Evolutionary conservation across 768 basidiomycete genomes (phyloP), one percentile per base, ranked within the genome.

Genomic region (Agrocybe pediades): DNA sequence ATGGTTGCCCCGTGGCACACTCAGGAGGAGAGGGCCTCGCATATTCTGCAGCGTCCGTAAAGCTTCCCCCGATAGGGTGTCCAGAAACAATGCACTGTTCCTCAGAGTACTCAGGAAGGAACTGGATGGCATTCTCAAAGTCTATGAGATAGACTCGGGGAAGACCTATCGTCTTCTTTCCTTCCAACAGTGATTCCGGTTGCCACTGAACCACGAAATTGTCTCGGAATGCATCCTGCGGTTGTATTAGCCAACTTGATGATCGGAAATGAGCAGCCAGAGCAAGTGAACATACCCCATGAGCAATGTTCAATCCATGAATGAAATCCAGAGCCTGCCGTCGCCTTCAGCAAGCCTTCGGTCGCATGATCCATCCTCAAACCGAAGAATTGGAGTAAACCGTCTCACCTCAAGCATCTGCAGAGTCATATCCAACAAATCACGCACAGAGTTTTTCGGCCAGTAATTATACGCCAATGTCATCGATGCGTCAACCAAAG

Each of bases 151-250:
- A 70, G 1, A 71, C 70, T 2, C 68, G 64, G 9, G 70, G 68
- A 23, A 62, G 59, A 16, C 53, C 52, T 17, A 29, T 41, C 1
- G 62, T 54, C 15, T 61, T 53, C 6, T 16, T 49, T 30, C 44
- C 53, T 7, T 29, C 43, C 4, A 8, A 21, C 39, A 71, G 26
- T 2, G 68, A 69, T 43, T 71, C 66, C 1, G 70, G 70, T 4
- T 68, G 62, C 62, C 64, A 69, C 46, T 72, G 62, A 3, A 70
- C 41, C 2, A 70, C 47, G 43, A 68, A 71, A 49, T 72, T 71
- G 46, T 68, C 66, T 9, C 41, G 55, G 49, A 67, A 68, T 15
- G 67, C 65, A 41, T 71, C 67, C 68, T 71, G 24, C n/a, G 11
- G 46, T 29, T 6, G 20, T 17, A 8, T 11, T 6, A 13, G 33